phyloP scores from a whole-genome alignment of 257 asterid species.

The Solanum neorickii region DNA sequence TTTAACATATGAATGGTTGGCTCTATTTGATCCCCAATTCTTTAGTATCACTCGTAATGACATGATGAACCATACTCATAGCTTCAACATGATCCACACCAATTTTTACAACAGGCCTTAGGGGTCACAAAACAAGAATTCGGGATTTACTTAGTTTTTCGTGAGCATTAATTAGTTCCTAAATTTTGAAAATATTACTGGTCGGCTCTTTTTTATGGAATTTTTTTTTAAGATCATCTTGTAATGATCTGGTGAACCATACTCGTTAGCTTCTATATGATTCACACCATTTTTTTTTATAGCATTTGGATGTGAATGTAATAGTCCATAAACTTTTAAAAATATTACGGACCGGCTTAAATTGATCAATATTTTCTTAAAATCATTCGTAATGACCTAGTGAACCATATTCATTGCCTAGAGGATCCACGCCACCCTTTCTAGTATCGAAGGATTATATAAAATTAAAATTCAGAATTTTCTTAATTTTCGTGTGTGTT shows the following conservation, averaged over 20 bases:
- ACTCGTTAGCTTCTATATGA: background rate
- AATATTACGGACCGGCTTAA: too few species aligned
- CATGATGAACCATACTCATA: background rate
- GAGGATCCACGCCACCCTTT: too few species aligned
- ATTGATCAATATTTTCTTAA: too few species aligned
- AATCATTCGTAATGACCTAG: too few species aligned
- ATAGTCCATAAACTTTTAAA: too few species aligned
- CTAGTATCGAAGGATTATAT: too few species aligned
- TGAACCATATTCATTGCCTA: too few species aligned
- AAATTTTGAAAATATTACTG: too few species aligned
- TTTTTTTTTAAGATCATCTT: background rate
- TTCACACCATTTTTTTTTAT: background rate
- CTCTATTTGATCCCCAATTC: background rate
- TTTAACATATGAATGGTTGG: background rate
- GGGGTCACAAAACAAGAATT: background rate
- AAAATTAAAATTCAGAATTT: too few species aligned
- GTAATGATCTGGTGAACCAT: background rate
- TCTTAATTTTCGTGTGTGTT: too few species aligned
- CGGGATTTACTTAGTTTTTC: accelerated
- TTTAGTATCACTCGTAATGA: background rate
- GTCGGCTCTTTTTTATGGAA: accelerated
- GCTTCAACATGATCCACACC: background rate
- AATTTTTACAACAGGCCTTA: background rate
- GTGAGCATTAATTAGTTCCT: background rate
- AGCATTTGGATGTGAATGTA: background rate